Evolutionary conservation across 495 filamentous ascomycete species (phyloP).

Genomic region (Trichoderma gamsii): DNA sequence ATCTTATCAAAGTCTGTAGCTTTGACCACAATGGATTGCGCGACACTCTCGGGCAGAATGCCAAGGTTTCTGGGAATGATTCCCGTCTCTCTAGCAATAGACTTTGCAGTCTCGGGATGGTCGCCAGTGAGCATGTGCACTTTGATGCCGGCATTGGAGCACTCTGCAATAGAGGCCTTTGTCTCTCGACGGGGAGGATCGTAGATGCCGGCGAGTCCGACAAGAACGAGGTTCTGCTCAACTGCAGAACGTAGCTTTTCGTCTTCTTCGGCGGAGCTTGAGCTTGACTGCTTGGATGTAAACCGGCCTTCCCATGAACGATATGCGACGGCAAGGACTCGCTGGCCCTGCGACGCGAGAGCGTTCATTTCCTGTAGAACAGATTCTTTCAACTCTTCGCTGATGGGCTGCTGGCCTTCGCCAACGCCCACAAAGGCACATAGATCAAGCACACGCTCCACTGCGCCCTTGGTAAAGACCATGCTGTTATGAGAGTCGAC

Average conservation of each 20-base stretch:
- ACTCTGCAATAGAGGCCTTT: constrained; percentile 56
- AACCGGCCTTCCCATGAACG: constrained; percentile 24
- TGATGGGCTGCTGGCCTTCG: constrained; percentile 45
- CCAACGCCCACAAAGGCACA: constrained; percentile 56
- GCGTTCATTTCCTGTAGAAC: constrained; percentile 59
- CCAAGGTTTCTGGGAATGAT: constrained; percentile 58
- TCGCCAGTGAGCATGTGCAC: constrained; percentile 82
- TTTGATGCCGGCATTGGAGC: constrained; percentile 62
- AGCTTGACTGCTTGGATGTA: constrained; percentile 10
- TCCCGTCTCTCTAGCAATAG: constrained; percentile 70
- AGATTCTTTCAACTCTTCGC: constrained; percentile 52
- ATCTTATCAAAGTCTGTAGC: constrained; percentile 59
- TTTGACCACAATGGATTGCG: constrained; percentile 54
- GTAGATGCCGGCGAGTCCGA: constrained; percentile 70
- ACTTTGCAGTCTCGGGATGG: constrained; percentile 66
- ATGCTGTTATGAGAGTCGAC: constrained; percentile 35
- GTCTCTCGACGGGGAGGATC: constrained; percentile 69
- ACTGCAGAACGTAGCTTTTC: constrained; percentile 37
- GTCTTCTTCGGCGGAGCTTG: constrained; percentile 21
- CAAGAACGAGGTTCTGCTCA: constrained; percentile 52
- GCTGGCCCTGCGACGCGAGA: constrained; percentile 70
- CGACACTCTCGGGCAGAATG: constrained; percentile 46
- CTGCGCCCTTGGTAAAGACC: constrained; percentile 75
- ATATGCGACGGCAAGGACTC: constrained; percentile 70
- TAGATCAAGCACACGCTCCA: constrained; percentile 69